phyloP scores from a whole-genome alignment of 441 rosid genomes.

The Populus tomentosa region DNA sequence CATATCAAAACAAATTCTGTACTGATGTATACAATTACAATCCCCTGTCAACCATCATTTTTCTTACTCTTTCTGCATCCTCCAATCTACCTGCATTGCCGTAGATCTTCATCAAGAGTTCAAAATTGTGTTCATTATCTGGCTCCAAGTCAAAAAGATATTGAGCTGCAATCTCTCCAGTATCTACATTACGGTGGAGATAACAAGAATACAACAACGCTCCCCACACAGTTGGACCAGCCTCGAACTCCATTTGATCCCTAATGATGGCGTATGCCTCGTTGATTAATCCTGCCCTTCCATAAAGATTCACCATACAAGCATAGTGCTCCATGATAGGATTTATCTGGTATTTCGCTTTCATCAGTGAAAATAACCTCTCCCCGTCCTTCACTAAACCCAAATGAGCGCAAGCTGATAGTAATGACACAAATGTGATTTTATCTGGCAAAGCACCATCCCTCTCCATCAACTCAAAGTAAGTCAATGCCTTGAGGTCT shows the following conservation, averaged over 20 bases:
- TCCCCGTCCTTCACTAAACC: conserved; percentile 69
- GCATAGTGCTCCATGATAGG: conserved; percentile 77
- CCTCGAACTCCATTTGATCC: conserved; percentile 56
- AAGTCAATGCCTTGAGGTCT: conserved; percentile 40
- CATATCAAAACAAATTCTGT: not conserved
- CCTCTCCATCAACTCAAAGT: conserved; percentile 59
- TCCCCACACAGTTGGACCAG: conserved; percentile 88
- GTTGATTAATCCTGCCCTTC: conserved; percentile 59
- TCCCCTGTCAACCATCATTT: conserved; percentile 70
- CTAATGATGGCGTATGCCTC: conserved; percentile 63
- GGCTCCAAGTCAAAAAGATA: conserved; percentile 83
- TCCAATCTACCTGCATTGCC: conserved; percentile 42
- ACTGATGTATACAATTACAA: conserved; percentile 20
- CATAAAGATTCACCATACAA: conserved; percentile 78
- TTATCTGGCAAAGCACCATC: conserved; percentile 42
- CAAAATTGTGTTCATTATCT: conserved; percentile 81
- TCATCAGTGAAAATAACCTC: conserved; percentile 51
- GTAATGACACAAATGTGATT: conserved; percentile 66
- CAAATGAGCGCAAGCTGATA: conserved; percentile 66
- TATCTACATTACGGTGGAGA: conserved; percentile 51
- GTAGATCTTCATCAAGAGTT: conserved; percentile 65
- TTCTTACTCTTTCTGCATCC: conserved; percentile 62
- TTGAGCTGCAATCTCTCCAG: conserved; percentile 69
- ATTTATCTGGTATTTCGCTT: conserved; percentile 35
- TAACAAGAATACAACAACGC: conserved; percentile 74